Evolutionary conservation across 768 basidiomycete genomes (phyloP).

Genomic region (Trametes meyenii): DNA sequence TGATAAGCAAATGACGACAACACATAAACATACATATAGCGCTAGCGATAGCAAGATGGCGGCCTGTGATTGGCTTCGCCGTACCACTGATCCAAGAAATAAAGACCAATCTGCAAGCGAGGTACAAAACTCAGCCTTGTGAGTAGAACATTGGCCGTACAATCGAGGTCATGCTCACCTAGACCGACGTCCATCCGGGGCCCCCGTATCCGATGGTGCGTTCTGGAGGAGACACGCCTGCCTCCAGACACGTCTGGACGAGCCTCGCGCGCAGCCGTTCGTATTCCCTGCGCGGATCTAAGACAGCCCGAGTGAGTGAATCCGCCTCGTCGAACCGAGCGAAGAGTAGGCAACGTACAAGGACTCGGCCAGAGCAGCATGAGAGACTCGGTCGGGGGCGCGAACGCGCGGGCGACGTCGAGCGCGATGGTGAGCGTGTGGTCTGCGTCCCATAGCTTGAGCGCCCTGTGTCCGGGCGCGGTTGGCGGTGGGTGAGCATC

Average conservation of each 20-base stretch:
- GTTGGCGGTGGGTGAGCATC: neutral
- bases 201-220: neutral
- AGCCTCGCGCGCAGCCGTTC: conserved; percentile 49
- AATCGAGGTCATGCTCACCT: too few relatives aligned
- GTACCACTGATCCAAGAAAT: too few relatives aligned
- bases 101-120: too few relatives aligned
- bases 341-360: conserved; percentile 32
- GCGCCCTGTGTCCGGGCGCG: conserved; percentile 15
- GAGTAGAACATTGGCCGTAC: too few relatives aligned
- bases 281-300: conserved; percentile 41
- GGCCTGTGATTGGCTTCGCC: too few relatives aligned
- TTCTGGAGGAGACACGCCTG: conserved; percentile 40
- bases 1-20: too few relatives aligned
- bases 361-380: neutral
- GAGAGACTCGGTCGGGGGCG: conserved; percentile 41
- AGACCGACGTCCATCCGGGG: neutral
- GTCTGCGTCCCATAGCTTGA: conserved; percentile 67
- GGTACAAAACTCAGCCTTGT: too few relatives aligned
- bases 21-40: too few relatives aligned
- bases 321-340: neutral
- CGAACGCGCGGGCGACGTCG: conserved; percentile 62
- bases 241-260: conserved; percentile 47
- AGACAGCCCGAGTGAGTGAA: conserved; percentile 4
- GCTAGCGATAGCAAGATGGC: too few relatives aligned
- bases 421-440: conserved; percentile 57